These are phyloP conservation scores for Clonostachys byssicola DNA, from an alignment of 2,329 filamentous ascomycete species.

Conservation along the genomic window DNA sequence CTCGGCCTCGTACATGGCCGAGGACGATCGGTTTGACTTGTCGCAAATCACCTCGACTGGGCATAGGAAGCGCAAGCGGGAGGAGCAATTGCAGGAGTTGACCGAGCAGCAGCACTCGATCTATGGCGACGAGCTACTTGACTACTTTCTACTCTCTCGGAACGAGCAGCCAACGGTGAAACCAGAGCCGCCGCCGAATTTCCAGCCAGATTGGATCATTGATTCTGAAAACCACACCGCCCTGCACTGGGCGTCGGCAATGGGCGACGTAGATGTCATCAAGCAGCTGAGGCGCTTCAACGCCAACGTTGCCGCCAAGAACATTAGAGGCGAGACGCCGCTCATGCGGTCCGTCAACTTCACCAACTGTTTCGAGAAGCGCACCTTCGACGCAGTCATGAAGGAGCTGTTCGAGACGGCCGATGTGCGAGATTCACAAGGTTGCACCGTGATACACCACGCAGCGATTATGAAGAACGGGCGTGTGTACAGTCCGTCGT, in stretches of 20 bases:
- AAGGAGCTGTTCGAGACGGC: slow-evolving; percentile 81
- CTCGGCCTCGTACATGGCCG: slow-evolving; percentile 79
- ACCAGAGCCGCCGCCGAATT: slow-evolving; percentile 78
- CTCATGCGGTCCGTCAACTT: slow-evolving; percentile 94
- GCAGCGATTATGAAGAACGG: slow-evolving; percentile 84
- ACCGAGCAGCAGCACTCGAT: slow-evolving; percentile 82
- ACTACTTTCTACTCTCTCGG: slow-evolving; percentile 83
- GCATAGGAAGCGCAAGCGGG: slow-evolving; percentile 73
- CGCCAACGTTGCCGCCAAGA: slow-evolving; percentile 68
- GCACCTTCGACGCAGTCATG: slow-evolving; percentile 81
- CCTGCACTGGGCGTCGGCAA: slow-evolving; percentile 94
- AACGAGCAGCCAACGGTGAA: slow-evolving; percentile 68
- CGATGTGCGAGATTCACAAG: slow-evolving; percentile 71
- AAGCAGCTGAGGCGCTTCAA: slow-evolving; percentile 80
- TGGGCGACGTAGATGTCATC: slow-evolving; percentile 92
- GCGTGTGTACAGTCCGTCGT: slow-evolving; percentile 77
- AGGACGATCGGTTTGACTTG: slow-evolving; percentile 73
- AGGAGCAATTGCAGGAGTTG: slow-evolving; percentile 55
- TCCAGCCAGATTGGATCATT: slow-evolving; percentile 87
- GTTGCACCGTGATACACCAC: slow-evolving; percentile 90
- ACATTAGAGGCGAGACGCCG: slow-evolving; percentile 77
- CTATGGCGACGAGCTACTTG: slow-evolving; percentile 88
- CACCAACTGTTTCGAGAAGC: slow-evolving; percentile 94
- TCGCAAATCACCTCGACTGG: slow-evolving; percentile 54
- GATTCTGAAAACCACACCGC: slow-evolving; percentile 91